Base-by-base conservation (phyloP, 768 basidiomycete species). In the Rubroboletus satanas region DNA sequence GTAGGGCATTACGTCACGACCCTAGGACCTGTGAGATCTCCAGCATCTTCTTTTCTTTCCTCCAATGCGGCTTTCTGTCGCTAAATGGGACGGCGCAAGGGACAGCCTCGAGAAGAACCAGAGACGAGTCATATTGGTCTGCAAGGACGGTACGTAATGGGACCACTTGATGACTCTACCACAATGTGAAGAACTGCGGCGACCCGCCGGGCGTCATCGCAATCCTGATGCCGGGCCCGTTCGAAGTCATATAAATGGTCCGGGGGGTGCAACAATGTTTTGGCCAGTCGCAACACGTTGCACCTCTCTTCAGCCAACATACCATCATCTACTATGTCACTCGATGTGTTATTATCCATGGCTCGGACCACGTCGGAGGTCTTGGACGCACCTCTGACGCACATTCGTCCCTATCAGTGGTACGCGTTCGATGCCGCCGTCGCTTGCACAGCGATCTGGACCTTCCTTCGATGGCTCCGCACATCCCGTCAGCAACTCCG, bases 401-500 rank as follows among this genome's bases (percentile, higher is more conserved):
- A n/a, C 14, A 5, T 49, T 26, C 51, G 36, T 21, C 36, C 28
- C 6, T 15, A 29, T 18, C n/a, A 23, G 12, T 36, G 38, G 31
- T 28, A 55, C 12, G 33, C 28, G 1, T 31, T 55, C n/a, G 49
- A 49, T 39, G 43, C 17, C 2, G 45, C 42, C 17, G 14, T 53
- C 17, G 35, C 38, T 9, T 23, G 52, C 3, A 29, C 33, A 4
- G 32, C 18, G 1, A 15, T 42, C 3, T 62, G 62, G 60, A 21
- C 21, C 37, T 18, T 62, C 37, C 28, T 54, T 26, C 41, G 47
- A 49, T 51, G 39, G 37, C 2, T 59, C 15, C 56, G 43, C 11
- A 36, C 51, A 78, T 57, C 74, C 71, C 8, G 79, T n/a, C 75
- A 1, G 6, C 49, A 9, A 35, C 15, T 39, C 12, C 47, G 9